Conservation (phyloP, 208 protist species). For the Vickermania ingenoplastis region DNA sequence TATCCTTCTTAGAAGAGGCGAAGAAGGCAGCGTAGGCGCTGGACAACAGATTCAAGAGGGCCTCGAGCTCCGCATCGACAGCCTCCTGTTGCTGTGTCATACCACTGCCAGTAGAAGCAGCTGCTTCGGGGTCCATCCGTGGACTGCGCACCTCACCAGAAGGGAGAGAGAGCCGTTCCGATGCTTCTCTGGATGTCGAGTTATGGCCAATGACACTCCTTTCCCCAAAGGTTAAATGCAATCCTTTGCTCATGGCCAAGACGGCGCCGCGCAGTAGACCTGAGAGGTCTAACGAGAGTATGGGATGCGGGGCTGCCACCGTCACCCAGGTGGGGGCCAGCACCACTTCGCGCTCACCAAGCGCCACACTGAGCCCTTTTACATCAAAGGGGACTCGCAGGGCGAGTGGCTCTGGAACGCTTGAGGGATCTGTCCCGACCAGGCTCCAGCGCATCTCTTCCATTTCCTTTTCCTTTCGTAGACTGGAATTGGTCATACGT, state of each 20-base stretch:
- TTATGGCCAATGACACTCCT: too few species aligned
- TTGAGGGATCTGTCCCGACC: slow-evolving; percentile 15
- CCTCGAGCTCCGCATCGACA: too few species aligned
- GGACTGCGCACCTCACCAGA: too few species aligned
- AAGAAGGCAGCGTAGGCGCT: too few species aligned
- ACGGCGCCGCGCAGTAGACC: slow-evolving; percentile 31
- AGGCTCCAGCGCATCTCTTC: slow-evolving; percentile 23
- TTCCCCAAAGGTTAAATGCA: slow-evolving; percentile 7
- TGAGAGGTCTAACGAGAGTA: slow-evolving; percentile 16
- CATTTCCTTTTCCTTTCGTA: neutral
- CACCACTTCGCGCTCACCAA: slow-evolving; percentile 46
- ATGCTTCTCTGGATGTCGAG: too few species aligned
- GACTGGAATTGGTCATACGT: slow-evolving; percentile 2
- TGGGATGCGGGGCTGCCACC: neutral
- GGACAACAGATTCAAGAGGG: too few species aligned
- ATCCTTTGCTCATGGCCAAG: slow-evolving; percentile 16
- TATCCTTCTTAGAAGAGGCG: too few species aligned
- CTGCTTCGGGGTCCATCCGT: too few species aligned
- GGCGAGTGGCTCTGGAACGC: slow-evolving; percentile 37
- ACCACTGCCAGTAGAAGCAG: too few species aligned
- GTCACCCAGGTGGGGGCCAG: slow-evolving; percentile 20
- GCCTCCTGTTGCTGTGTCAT: too few species aligned
- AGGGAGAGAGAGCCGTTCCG: too few species aligned
- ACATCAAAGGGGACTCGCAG: slow-evolving; percentile 61
- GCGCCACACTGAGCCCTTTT: slow-evolving; percentile 31